Base-by-base conservation (phyloP, 75 land plant genomes). In the Adiantum capillusveneris region DNA sequence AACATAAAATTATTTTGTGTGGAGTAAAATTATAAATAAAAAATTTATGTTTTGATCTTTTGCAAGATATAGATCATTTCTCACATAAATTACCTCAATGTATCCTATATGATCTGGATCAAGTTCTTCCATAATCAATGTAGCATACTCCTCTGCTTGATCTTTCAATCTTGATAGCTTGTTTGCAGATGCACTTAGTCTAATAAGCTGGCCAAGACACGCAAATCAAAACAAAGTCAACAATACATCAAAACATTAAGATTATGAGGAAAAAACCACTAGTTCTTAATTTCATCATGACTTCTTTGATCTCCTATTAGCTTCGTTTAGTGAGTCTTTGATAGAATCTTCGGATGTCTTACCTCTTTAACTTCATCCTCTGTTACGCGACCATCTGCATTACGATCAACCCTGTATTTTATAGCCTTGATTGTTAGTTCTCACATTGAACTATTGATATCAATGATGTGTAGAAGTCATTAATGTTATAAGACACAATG, bases 311-410 rank as follows among this genome's bases (percentile, higher is more conserved):
- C n/a, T n/a, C n/a, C n/a, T n/a, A n/a, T n/a, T n/a, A n/a, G n/a
- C n/a, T n/a, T 20, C 31, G 13, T 11, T 56, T 18, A 13, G 12
- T 3, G 18, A 5, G 57, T 11, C 29, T 6, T 18, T 30, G 39
- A 57, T 12, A 16, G 0, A 0, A 11, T 41, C 43, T 13, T 9
- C 44, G 20, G 0, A 13, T 26, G 1, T 22, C 16, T 22, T 63
- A 69, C 69, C 68, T 70, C 73, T 52, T 70, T 53, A 1, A 70
- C 50, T 56, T 70, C 73, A 20, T 65, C 73, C 49, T 70, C 60
- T 1, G 73, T 53, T 7, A 70, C 54, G 7, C 45, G 60, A n/a
- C 73, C 73, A 28, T 65, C 73, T 25, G 73, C 68, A 53, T 70
- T 65, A 22, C 53, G 56, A 17, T 70, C 73, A 37, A 51, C 70